These are phyloP conservation scores for Thuidium tamariscinum DNA, from an alignment of 225 moss, liverwort and hornwort genomes.

Conservation along the genomic window DNA sequence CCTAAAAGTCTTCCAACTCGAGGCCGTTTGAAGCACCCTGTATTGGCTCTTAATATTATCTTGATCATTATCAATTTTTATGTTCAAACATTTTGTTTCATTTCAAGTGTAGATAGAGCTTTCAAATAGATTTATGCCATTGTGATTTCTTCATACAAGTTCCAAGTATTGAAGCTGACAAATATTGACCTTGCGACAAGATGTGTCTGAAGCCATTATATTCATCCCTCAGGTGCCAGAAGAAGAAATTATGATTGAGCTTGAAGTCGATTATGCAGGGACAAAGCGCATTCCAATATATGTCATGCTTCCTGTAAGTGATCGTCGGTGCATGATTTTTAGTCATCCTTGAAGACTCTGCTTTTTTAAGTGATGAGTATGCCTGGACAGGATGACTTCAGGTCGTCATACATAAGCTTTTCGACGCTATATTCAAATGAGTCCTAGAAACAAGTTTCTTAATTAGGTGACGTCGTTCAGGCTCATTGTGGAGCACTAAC, in stretches of 20 bases:
- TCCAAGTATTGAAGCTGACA: background rate
- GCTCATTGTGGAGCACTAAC: background rate
- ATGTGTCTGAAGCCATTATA: background rate
- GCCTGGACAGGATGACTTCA: background rate
- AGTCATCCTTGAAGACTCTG: background rate
- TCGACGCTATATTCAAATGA: background rate
- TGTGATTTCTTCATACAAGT: background rate
- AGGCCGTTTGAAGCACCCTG: slow-evolving; percentile 7
- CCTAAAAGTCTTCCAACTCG: slow-evolving; percentile 4
- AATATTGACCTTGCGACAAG: background rate
- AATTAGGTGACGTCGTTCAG: background rate
- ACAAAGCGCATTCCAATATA: slow-evolving; percentile 27
- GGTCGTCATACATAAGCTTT: background rate
- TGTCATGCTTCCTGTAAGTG: slow-evolving; percentile 50
- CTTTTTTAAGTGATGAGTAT: background rate
- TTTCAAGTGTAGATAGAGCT: background rate
- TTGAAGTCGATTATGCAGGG: slow-evolving; percentile 20
- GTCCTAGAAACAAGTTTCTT: background rate
- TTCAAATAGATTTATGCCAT: background rate
- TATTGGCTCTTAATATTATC: background rate
- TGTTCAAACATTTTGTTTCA: background rate
- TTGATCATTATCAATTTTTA: background rate
- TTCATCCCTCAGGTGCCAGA: slow-evolving; percentile 12
- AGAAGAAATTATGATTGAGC: slow-evolving; percentile 7
- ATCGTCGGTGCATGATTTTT: background rate